A percentile compares a stretch with the other conserved stretches of the same genome.
phyloP scores from a whole-genome alignment of 192 early-diverging fungal species.

The Polychytrium aggregatum region DNA sequence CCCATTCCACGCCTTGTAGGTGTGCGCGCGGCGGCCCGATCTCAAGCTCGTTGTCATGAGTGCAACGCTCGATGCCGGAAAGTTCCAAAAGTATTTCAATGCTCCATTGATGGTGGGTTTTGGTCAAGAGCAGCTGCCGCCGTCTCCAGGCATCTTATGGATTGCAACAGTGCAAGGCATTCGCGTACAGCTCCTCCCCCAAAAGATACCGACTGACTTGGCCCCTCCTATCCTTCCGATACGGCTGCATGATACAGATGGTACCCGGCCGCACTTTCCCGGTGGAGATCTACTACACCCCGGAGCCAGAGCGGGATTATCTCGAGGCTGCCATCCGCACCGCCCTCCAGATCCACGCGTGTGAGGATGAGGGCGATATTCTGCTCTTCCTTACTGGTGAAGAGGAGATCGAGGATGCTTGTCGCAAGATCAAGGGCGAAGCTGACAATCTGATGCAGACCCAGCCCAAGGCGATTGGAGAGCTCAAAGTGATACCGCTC shows the following conservation, averaged over 20 bases:
- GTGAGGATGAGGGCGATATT: slow-evolving; percentile 91
- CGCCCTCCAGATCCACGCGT: slow-evolving; percentile 85
- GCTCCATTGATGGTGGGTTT: slow-evolving; percentile 67
- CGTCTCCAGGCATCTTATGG: background rate
- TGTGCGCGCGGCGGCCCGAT: slow-evolving; percentile 64
- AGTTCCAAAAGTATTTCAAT: slow-evolving; percentile 98
- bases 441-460: slow-evolving; percentile 38
- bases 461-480: slow-evolving; percentile 58
- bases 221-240: too few species aligned
- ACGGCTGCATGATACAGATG: slow-evolving; percentile 16
- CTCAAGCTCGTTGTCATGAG: slow-evolving; percentile 94
- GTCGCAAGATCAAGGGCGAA: slow-evolving; percentile 66
- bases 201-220: too few species aligned
- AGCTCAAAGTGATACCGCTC: slow-evolving; percentile 73
- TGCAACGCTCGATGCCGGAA: slow-evolving; percentile 95
- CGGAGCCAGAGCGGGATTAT: slow-evolving; percentile 95
- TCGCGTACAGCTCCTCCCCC: too few species aligned
- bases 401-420: slow-evolving; percentile 97
- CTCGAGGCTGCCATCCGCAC: slow-evolving; percentile 93
- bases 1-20: slow-evolving; percentile 9
- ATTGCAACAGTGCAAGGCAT: too few species aligned
- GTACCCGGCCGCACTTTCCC: slow-evolving; percentile 98
- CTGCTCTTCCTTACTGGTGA: slow-evolving; percentile 96
- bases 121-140: background rate
- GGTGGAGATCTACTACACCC: slow-evolving; percentile 95